These are phyloP conservation scores for Neofusicoccum parvum DNA, from an alignment of 2,329 filamentous ascomycete genomes.

Conservation along the genomic window DNA sequence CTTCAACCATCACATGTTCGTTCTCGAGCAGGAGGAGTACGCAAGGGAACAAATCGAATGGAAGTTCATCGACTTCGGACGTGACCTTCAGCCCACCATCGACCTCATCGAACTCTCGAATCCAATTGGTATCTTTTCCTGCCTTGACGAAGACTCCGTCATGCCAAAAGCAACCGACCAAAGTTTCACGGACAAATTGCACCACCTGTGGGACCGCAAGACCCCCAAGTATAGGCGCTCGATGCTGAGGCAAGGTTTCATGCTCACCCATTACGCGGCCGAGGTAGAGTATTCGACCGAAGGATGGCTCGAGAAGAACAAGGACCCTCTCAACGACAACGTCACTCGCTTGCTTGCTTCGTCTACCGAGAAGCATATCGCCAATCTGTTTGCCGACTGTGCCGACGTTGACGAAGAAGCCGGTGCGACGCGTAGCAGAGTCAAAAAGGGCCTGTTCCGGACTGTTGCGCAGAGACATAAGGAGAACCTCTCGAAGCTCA, in stretches of 20 bases:
- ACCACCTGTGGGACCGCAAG: constrained; percentile 95
- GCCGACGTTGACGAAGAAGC: constrained; percentile 75
- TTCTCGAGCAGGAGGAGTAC: constrained; percentile 97
- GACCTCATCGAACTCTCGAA: constrained; percentile 95
- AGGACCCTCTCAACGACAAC: constrained; percentile 97
- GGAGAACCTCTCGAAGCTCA: constrained; percentile 94
- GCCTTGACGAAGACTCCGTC: constrained; percentile 94
- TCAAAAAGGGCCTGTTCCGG: constrained; percentile 96
- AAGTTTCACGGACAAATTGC: constrained; percentile 96
- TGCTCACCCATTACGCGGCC: constrained; percentile 95
- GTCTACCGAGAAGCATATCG: constrained; percentile 82
- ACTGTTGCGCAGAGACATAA: constrained; percentile 97
- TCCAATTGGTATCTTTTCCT: constrained; percentile 98
- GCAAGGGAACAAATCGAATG: constrained; percentile 97
- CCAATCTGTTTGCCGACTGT: constrained; percentile 84
- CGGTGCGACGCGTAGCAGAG: constrained; percentile 70
- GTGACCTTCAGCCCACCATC: constrained; percentile 95
- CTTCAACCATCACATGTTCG: constrained; percentile 99
- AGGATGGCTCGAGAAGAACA: constrained; percentile 98
- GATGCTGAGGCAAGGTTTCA: constrained; percentile 85
- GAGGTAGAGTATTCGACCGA: constrained; percentile 97
- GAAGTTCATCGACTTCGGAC: constrained; percentile 99
- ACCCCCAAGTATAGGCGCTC: constrained; percentile 90
- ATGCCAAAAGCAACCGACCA: constrained; percentile 99
- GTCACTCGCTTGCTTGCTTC: constrained; percentile 83